Percentiles rank a stretch among this genome's conserved stretches.
Evolutionary conservation across 139 green algal genomes (phyloP).

Genomic region (Klebsormidium nitens): DNA sequence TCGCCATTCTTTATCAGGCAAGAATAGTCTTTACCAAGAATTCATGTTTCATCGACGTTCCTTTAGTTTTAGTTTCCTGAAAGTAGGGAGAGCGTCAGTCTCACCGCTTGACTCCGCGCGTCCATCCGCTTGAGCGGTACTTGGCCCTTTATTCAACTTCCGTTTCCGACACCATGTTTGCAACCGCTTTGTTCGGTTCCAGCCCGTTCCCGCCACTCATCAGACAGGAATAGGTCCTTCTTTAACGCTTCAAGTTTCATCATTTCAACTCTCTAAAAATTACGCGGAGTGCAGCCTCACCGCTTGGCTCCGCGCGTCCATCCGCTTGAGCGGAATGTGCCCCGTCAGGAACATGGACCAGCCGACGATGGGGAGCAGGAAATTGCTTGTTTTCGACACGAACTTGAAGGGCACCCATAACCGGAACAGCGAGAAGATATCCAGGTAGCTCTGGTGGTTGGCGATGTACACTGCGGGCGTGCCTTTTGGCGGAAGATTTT

Average conservation of each 20-base stretch:
- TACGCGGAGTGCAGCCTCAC: conserved; percentile 47
- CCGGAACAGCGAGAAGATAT: conserved; percentile 49
- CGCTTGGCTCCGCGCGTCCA: conserved; percentile 80
- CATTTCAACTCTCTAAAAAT: background rate
- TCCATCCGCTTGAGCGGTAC: too few species aligned
- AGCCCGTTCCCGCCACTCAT: too few species aligned
- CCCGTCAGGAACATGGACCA: conserved; percentile 98
- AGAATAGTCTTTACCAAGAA: too few species aligned
- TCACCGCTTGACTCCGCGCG: conserved; percentile 78
- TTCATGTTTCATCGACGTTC: background rate
- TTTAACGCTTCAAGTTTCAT: conserved; percentile 1
- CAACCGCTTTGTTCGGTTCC: too few species aligned
- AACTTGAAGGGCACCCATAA: conserved; percentile 82
- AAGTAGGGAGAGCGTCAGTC: conserved; percentile 12
- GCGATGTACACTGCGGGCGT: conserved; percentile 87
- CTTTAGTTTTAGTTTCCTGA: background rate
- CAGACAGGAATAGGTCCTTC: too few species aligned
- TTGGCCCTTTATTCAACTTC: too few species aligned
- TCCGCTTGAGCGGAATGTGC: conserved; percentile 82
- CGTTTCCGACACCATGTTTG: too few species aligned
- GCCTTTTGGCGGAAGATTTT: conserved; percentile 76
- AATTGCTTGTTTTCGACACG: conserved; percentile 93
- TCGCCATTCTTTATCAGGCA: too few species aligned
- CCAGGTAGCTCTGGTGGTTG: conserved; percentile 95
- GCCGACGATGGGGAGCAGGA: conserved; percentile 94